Evolutionary conservation across 2,329 filamentous ascomycete genomes (phyloP), one percentile per base, ranked within the genome.

Genomic region (Colletotrichum sidae): DNA sequence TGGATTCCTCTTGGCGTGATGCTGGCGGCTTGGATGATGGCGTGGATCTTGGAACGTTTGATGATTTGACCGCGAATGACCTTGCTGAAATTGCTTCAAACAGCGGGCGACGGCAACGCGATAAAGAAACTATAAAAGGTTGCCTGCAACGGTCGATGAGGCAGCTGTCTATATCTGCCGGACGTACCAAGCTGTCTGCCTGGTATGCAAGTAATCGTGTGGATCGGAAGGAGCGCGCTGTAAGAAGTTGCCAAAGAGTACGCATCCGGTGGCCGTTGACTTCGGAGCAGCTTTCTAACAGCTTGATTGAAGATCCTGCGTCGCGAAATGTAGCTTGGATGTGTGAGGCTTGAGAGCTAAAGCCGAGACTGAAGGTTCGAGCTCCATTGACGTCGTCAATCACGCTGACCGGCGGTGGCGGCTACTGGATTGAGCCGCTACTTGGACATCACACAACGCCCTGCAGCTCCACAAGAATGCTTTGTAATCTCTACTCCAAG

Each of bases 401-500:
- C 52, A 56, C 52, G 37, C 33, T 39, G 17, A 11, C 47, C 56
- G 62, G 62, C 25, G 58, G 41, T 38, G 15, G 17, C 42, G 15
- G 15, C 34, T 39, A 35, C 11, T 39, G 17, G 46, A 41, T 56
- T 51, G 45, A 41, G 57, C 62, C 46, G 51, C 57, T 47, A 51
- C 25, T 25, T 25, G 25, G 25, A 25, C 25, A 25, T 25, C 25
- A 25, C 4, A 25, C 25, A 5, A 25, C 25, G 25, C 25, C 25
- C 25, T 25, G 4, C 46, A 25, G 37, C 55, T 37, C 13, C 15
- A 15, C 17, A 38, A 46, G 11, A n/a, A 12, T 65, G 64, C 60
- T 67, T 67, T 67, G 64, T 67, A 53, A 60, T 55, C 64, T 38
- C 12, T n/a, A 45, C 3, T 53, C 37, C 38, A 25, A 38, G 54